Percentiles rank a stretch among this genome's conserved stretches.
These are phyloP conservation scores for Paramecium sexaurelia DNA, from an alignment of 73 alveolate genomes.

Conservation along the genomic window DNA sequence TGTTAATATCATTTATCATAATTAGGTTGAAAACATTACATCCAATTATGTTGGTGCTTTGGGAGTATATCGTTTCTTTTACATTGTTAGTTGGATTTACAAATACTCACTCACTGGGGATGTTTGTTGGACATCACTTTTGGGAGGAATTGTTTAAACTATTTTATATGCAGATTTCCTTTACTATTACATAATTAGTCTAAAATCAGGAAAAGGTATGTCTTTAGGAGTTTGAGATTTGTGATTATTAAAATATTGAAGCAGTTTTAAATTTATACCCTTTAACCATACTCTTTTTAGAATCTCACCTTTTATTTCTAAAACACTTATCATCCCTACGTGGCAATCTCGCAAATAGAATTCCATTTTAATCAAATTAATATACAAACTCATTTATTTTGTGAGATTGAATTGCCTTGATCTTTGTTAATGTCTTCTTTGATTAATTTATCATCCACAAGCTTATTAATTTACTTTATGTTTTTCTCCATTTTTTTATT, in stretches of 20 bases:
- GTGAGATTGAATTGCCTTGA: not conserved
- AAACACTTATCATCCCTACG: not conserved
- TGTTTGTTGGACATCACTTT: slow-evolving; percentile 81
- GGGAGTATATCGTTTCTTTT: slow-evolving; percentile 94
- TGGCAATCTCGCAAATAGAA: not conserved
- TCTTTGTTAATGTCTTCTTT: too few species aligned
- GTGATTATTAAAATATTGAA: not conserved
- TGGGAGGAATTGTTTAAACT: slow-evolving; percentile 87
- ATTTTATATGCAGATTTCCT: slow-evolving; percentile 92
- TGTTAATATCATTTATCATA: not conserved
- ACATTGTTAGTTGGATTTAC: slow-evolving; percentile 85
- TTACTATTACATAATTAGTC: slow-evolving; percentile 79
- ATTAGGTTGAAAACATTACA: slow-evolving; percentile 84
- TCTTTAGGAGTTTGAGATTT: slow-evolving; percentile 45
- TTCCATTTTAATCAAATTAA: not conserved
- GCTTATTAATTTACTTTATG: not conserved
- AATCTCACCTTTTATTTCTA: not conserved
- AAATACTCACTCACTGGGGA: slow-evolving; percentile 73
- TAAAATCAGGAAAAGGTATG: slow-evolving; percentile 43
- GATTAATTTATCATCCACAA: not conserved
- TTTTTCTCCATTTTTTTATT: not conserved
- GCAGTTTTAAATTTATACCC: not conserved
- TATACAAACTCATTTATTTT: not conserved
- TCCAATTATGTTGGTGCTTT: slow-evolving; percentile 93
- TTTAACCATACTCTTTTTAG: not conserved